Evolutionary conservation across 2,329 filamentous ascomycete genomes (phyloP).

Genomic region (Beauveria rudraprayagi): DNA sequence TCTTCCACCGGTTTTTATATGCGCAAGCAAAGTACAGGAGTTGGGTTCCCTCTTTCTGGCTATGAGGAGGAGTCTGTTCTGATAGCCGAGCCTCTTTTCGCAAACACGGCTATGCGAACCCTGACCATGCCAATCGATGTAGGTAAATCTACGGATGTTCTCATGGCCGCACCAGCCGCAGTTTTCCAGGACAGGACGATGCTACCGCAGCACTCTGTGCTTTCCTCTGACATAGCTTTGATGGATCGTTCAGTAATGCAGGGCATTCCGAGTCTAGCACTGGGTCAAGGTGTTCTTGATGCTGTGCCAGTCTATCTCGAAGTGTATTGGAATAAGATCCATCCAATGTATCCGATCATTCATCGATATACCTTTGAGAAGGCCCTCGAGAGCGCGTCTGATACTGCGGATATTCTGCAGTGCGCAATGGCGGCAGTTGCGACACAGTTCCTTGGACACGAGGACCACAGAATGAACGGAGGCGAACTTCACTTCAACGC

Average conservation of each 20-base stretch:
- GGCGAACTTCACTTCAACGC: conserved; percentile 44
- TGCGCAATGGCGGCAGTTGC: conserved; percentile 52
- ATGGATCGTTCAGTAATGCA: background rate
- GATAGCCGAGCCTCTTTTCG: conserved; percentile 29
- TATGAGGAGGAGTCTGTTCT: conserved; percentile 30
- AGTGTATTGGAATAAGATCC: conserved; percentile 45
- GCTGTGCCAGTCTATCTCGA: conserved; percentile 43
- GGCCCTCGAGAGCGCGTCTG: conserved; percentile 21
- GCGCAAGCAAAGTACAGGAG: background rate
- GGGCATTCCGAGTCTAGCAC: conserved; percentile 14
- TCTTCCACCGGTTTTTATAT: background rate
- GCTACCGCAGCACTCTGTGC: background rate
- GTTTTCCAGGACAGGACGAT: conserved; percentile 23
- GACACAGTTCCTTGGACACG: conserved; percentile 40
- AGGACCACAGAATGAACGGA: conserved; percentile 42
- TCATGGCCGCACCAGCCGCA: conserved; percentile 38
- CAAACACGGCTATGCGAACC: conserved; percentile 37
- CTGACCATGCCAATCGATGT: conserved; percentile 39
- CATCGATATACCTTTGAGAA: conserved; percentile 39
- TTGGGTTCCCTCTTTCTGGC: conserved; percentile 22
- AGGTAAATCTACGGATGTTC: conserved; percentile 39
- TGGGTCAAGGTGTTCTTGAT: conserved; percentile 32
- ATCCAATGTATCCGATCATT: conserved; percentile 41
- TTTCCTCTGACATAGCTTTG: background rate
- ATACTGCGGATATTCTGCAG: conserved; percentile 35